Evolutionary conservation across 148 eudicot species (phyloP), one percentile per base, ranked within the genome.

Genomic region (Fagopyrum homotropicum): DNA sequence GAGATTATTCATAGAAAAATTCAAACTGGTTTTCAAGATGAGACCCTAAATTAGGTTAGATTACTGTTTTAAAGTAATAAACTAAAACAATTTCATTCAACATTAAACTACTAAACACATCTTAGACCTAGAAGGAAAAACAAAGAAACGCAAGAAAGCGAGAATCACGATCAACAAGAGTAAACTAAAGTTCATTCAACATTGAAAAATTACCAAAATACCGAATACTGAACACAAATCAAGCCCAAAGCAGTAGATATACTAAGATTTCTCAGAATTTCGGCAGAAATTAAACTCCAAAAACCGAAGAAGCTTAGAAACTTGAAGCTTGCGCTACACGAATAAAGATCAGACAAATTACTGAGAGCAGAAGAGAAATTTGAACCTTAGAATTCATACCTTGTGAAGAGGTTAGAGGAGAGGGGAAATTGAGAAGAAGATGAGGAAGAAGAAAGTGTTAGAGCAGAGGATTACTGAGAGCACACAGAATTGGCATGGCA

Each of bases 401-500:
- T 66, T 43, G 17, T 40, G 47, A 66, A 12, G 8, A 30, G n/a
- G 43, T 19, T 66, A 43, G 1, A 29, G 10, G 29, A 7, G 68
- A 9, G 26, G 3, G 44, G 10, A 6, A 14, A 11, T 12, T 14
- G 60, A 16, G 60, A 5, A n/a, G 56, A 51, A 14, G 26, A 5
- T 29, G 26, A 6, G 14, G 71, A 40, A 30, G 69, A 30, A 29
- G 45, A 40, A 12, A 3, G 69, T 35, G 45, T 63, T 7, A 26
- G 9, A 15, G 4, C 4, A 30, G 69, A 35, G 43, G 70, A 64
- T 64, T 45, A 40, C 19, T 14, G 69, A 64, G 69, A 64, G 70
- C 70, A 64, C 70, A 64, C 17, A 64, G 70, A 40, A 64, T 12
- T 40, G 70, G 70, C 9, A 40, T 40, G 70, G 70, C 9, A 35